Percentiles rank a stretch among this genome's conserved stretches.
phyloP scores from a whole-genome alignment of 1,284 basidiomycete genomes.

The Ustilago crameri region DNA sequence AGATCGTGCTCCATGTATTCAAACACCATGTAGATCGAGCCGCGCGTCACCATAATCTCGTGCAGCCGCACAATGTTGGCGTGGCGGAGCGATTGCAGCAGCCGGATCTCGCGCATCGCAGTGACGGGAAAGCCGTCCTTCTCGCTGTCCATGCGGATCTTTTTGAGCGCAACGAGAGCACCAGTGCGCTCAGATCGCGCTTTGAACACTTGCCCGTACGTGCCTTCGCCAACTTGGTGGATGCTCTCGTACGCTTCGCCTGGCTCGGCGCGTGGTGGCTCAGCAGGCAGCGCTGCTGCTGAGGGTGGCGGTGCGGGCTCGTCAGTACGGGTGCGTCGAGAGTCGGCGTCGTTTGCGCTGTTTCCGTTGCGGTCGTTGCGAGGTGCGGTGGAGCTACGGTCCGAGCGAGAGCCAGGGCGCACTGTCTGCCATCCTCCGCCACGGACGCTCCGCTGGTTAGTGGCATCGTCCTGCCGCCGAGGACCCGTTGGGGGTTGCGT shows the following conservation, averaged over 20 bases:
- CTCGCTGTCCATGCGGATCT: slow-evolving; percentile 97
- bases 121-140: slow-evolving; percentile 98
- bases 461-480: slow-evolving; percentile 27
- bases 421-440: slow-evolving; percentile 44
- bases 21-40: slow-evolving; percentile 98
- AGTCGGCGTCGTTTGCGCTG: not conserved
- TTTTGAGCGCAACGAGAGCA: slow-evolving; percentile 87
- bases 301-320: too few relatives aligned
- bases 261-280: slow-evolving; percentile 32
- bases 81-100: slow-evolving; percentile 89
- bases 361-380: slow-evolving; percentile 15
- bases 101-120: slow-evolving; percentile 98
- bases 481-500: slow-evolving; percentile 27
- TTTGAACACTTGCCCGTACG: slow-evolving; percentile 99
- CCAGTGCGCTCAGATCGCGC: slow-evolving; percentile 83
- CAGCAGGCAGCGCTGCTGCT: not conserved
- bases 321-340: not conserved
- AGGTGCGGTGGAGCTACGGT: not conserved
- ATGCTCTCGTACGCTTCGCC: slow-evolving; percentile 82
- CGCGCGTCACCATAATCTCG: slow-evolving; percentile 93
- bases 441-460: slow-evolving; percentile 27
- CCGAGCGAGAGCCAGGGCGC: slow-evolving; percentile 22
- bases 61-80: slow-evolving; percentile 87
- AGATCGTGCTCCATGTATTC: slow-evolving; percentile 99
- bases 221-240: slow-evolving; percentile 96